Evolutionary conservation across 1,284 basidiomycete species (phyloP), one percentile per base, ranked within the genome.

Genomic region (Laetiporus sulphureus): DNA sequence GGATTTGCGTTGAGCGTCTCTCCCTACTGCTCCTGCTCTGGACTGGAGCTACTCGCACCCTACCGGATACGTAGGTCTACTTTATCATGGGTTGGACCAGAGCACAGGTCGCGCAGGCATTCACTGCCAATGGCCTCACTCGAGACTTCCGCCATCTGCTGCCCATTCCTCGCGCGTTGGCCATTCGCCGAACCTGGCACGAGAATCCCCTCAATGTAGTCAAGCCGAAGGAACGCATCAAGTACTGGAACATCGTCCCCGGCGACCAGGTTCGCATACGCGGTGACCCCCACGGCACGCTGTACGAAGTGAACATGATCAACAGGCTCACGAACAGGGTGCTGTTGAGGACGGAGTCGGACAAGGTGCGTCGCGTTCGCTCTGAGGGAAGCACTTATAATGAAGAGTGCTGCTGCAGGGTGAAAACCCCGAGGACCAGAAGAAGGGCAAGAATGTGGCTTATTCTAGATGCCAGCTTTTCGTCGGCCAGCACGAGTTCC

Each of bases 201-300:
- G 63, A 65, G 46, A 54, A 61, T 1, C 42, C 44, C 12, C 47
- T 66, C 15, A 83, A 82, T 57, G 71, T 73, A 32, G 76, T 75
- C 39, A 68, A 72, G 27, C 70, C 74, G 13, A 71, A 71, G 46
- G 81, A 88, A 53, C 72, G 86, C 41, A 83, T 91, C 39, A 86
- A 87, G 60, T 80, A 75, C 57, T 91, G 86, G 86, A 91, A 90
- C 53, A 73, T 91, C 47, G 80, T 88, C 21, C 84, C 87, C 6
- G 86, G 86, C n/a, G 86, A 91, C 63, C 74, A 75, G 43, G 76
- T 91, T 53, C 73, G 81, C 39, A 51, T 89, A 41, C 71, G 74
- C 7, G 83, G 83, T 19, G 81, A 87, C 60, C 68, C 68, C 44
- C 67, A 68, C 33, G 72, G 71, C 36, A 68, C 60, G 2, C 59